Percentiles rank a stretch among this genome's conserved stretches.
These are phyloP conservation scores for Xylaria cubensis DNA, from an alignment of 495 filamentous ascomycete genomes.

Conservation along the genomic window DNA sequence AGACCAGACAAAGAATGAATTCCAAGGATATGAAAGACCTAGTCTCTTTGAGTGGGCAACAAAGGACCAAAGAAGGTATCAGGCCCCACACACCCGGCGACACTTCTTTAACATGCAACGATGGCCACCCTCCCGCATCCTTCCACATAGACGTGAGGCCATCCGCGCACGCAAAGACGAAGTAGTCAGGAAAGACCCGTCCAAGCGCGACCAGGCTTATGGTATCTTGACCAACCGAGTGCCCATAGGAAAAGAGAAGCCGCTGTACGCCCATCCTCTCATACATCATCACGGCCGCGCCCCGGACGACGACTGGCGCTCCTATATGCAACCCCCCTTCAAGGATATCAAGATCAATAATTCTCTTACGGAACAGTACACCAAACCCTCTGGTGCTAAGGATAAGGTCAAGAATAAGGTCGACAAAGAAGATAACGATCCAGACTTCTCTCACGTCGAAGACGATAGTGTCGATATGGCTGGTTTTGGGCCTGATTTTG, in stretches of 20 bases:
- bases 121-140: conserved; percentile 34
- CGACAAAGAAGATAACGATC: not conserved
- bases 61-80: conserved; percentile 36
- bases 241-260: conserved; percentile 24
- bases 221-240: conserved; percentile 37
- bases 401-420: not conserved
- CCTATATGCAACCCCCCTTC: not conserved
- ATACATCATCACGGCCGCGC: conserved; percentile 13
- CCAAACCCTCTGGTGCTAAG: not conserved
- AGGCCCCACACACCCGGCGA: conserved; percentile 33
- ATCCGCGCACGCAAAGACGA: conserved; percentile 34
- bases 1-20: conserved; percentile 29
- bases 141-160: conserved; percentile 14
- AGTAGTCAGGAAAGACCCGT: conserved; percentile 27
- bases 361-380: not conserved
- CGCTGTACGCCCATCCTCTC: conserved; percentile 8
- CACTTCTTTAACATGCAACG: conserved; percentile 39
- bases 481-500: not conserved
- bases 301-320: not conserved
- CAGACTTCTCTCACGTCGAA: not conserved
- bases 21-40: conserved; percentile 31
- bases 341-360: not conserved
- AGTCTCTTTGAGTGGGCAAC: conserved; percentile 43
- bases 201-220: conserved; percentile 21
- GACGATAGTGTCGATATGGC: not conserved